A percentile compares a stretch with the other conserved stretches of the same genome.
phyloP scores from a whole-genome alignment of 2,329 filamentous ascomycete genomes.

The Nigrospora sphaerica region DNA sequence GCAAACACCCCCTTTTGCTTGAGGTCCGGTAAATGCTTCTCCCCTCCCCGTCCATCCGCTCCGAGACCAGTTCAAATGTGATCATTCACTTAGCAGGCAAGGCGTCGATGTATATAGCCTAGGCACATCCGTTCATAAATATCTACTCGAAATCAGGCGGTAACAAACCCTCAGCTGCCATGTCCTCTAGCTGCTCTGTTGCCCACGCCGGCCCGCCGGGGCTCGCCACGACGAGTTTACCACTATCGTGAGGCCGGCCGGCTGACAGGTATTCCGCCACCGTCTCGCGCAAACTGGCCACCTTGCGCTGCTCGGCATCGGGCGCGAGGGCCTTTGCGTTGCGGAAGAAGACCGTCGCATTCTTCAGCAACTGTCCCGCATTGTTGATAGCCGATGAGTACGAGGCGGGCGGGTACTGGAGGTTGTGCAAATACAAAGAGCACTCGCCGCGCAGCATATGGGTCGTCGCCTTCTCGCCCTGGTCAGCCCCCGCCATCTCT shows the following conservation, averaged over 20 bases:
- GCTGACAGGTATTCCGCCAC: slow-evolving; percentile 9
- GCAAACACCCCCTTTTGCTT: too few species aligned
- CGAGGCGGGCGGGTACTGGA: slow-evolving; percentile 15
- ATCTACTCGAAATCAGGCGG: neutral
- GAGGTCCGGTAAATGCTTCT: too few species aligned
- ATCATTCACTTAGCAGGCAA: too few species aligned
- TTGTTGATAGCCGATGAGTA: slow-evolving; percentile 13
- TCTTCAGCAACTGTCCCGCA: slow-evolving; percentile 15
- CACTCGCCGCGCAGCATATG: slow-evolving; percentile 20
- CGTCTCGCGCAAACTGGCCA: slow-evolving; percentile 8
- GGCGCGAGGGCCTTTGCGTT: slow-evolving; percentile 18
- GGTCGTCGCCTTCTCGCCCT: slow-evolving; percentile 14
- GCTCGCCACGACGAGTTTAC: slow-evolving; percentile 5
- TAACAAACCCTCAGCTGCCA: slow-evolving; percentile 11
- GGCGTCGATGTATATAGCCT: too few species aligned
- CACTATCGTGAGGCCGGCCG: slow-evolving; percentile 4
- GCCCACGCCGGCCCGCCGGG: slow-evolving; percentile 11
- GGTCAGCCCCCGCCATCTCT: slow-evolving; percentile 8
- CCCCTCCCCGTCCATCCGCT: too few species aligned
- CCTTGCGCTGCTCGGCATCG: slow-evolving; percentile 9
- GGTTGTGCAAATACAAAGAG: slow-evolving; percentile 15
- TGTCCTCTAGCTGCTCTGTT: slow-evolving; percentile 13
- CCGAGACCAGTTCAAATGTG: too few species aligned
- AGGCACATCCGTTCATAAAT: too few species aligned
- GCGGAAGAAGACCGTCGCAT: slow-evolving; percentile 22